A percentile compares a stretch with the other conserved stretches of the same genome.
These are phyloP conservation scores for Exophiala dermatitidis DNA, from an alignment of 2,329 filamentous ascomycete species.

Conservation along the genomic window DNA sequence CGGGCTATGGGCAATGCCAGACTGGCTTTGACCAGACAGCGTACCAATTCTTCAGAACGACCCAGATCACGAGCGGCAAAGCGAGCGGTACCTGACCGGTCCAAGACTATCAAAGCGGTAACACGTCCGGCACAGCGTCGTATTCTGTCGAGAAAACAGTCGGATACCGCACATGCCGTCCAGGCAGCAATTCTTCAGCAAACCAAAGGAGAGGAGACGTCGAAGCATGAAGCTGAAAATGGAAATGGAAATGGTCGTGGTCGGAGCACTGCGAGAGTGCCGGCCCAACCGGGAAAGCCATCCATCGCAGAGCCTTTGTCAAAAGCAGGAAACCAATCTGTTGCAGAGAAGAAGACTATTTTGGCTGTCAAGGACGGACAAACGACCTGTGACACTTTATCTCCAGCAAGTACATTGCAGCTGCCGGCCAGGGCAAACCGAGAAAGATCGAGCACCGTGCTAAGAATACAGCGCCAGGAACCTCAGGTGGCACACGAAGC, in stretches of 20 bases:
- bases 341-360: not conserved
- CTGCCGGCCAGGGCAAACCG: not conserved
- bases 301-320: too few relatives aligned
- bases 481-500: not conserved
- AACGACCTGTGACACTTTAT: conserved; percentile 3
- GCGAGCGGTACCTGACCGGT: not conserved
- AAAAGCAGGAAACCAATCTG: not conserved
- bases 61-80: not conserved
- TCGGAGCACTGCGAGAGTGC: not conserved
- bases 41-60: conserved; percentile 8
- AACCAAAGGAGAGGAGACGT: not conserved
- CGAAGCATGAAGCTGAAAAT: not conserved
- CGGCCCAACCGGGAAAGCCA: not conserved
- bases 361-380: not conserved
- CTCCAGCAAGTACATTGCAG: not conserved
- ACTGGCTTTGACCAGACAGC: conserved; percentile 4
- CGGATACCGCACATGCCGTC: not conserved
- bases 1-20: not conserved
- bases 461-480: not conserved
- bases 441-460: conserved; percentile 5
- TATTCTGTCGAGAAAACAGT: not conserved
- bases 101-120: conserved; percentile 3
- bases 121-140: not conserved
- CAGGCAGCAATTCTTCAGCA: not conserved
- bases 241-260: not conserved